Conservation (phyloP, 78 protist genomes). For the Bigelowiella natans region DNA sequence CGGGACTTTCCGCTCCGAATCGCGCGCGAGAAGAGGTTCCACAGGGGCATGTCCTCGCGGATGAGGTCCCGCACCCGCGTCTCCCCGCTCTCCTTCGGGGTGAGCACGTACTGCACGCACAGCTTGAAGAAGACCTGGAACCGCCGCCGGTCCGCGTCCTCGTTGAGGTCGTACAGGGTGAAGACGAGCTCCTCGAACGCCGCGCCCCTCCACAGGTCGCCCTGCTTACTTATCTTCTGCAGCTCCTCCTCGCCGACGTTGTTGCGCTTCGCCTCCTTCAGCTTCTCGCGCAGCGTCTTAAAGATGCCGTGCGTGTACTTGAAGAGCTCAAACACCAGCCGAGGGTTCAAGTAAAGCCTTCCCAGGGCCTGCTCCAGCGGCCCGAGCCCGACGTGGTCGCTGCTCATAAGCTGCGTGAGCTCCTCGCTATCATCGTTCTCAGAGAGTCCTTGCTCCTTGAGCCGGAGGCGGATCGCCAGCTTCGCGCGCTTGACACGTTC, state of each 20-base stretch:
- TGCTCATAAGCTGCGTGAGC: too few species aligned
- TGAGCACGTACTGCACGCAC: not conserved
- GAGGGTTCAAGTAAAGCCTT: too few species aligned
- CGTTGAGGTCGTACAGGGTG: not conserved
- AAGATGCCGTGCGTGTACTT: too few species aligned
- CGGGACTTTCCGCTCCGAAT: not conserved
- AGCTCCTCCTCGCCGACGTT: too few species aligned
- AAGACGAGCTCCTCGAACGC: not conserved
- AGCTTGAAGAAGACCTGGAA: not conserved
- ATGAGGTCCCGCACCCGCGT: not conserved
- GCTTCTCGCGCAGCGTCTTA: too few species aligned
- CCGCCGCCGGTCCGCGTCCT: not conserved
- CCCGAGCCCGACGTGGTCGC: too few species aligned
- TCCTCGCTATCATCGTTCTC: too few species aligned
- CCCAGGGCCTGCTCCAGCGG: too few species aligned
- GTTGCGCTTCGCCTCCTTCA: too few species aligned
- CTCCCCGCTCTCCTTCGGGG: not conserved
- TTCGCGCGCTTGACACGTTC: not conserved
- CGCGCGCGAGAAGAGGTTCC: not conserved
- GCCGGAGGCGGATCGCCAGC: not conserved
- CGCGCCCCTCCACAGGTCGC: not conserved
- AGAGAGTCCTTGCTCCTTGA: not conserved
- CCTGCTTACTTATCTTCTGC: too few species aligned
- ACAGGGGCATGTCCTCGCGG: not conserved
- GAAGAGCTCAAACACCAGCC: too few species aligned